Base-by-base conservation (phyloP, 2,329 filamentous ascomycete species). In the Sporothrix euskadiensis region DNA sequence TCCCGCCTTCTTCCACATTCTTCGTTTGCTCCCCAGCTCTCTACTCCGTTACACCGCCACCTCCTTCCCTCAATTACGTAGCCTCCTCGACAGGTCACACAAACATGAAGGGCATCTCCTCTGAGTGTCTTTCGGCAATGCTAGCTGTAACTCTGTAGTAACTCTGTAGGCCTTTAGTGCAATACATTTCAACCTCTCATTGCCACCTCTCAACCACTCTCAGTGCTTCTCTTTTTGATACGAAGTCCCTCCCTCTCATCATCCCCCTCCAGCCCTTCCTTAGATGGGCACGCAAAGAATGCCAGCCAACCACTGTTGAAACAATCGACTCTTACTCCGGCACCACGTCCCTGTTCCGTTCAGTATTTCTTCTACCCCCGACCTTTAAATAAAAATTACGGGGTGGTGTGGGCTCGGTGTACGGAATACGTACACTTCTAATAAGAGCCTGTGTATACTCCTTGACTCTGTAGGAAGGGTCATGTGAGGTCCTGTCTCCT, bases 331-430 rank as follows among this genome's bases (percentile, higher is more conserved):
- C 44, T 22, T 26, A n/a, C 66, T 26, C 30, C 66, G 26, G 41
- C 41, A 35, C 44, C 41, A 68, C 44, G 35, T 14, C 61, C 39
- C 39, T 22, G 22, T 47, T 66, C 35, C 57, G 35, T 22, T 49
- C 44, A 49, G 44, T 49, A 14, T 44, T 16, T 47, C 39, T 66
- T 14, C 10, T 65, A 9, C 6, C 52, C 35, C 9, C 41, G 10
- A n/a, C 22, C 41, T 32, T 32, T 26, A 26, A 52, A 49, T 35
- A 3, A 1, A n/a, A 35, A 2, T 1, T 35, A 35, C 26, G 26
- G 14, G 63, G 26, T 68, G 44, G 44, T 68, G 65, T 68, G 65
- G 44, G n/a, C 65, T 68, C 44, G 44, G 65, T 35, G 65, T 35
- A 49, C n/a, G n/a, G n/a, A n/a, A n/a, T n/a, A n/a, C 39, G 22